phyloP scores from a whole-genome alignment of 2,329 filamentous ascomycete genomes.

The Trichoderma brevicompactum region DNA sequence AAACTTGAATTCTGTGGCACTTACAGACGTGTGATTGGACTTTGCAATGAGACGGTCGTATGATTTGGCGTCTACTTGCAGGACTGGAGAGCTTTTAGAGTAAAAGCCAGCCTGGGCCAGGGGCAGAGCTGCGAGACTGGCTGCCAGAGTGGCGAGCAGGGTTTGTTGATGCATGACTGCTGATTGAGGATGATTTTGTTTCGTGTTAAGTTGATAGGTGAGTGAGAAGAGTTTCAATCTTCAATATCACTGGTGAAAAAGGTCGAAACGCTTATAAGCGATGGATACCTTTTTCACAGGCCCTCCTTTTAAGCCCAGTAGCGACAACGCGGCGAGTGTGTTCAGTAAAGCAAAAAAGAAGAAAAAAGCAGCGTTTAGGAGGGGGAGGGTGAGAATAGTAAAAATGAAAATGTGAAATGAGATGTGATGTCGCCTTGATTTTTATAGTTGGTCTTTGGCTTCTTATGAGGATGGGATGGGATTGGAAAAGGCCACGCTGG shows the following conservation, averaged over 20 bases:
- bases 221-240: neutral
- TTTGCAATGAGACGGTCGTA: slow-evolving; percentile 83
- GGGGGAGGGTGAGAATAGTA: neutral
- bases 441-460: slow-evolving; percentile 16
- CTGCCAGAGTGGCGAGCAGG: slow-evolving; percentile 51
- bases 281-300: neutral
- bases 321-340: neutral
- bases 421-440: neutral
- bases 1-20: slow-evolving; percentile 38
- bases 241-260: neutral
- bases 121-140: slow-evolving; percentile 68
- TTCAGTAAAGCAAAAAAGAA: neutral
- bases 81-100: slow-evolving; percentile 80
- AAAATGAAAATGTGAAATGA: neutral
- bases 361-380: neutral
- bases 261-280: neutral
- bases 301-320: neutral
- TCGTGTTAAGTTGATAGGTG: slow-evolving; percentile 16
- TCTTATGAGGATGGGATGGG: neutral
- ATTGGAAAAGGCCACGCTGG: slow-evolving; percentile 41
- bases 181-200: neutral
- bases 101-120: slow-evolving; percentile 76
- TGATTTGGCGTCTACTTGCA: slow-evolving; percentile 77
- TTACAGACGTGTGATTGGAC: slow-evolving; percentile 89
- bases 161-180: slow-evolving; percentile 58